Base-by-base conservation (phyloP, 441 rosid species). In the Caryocar brasiliense region DNA sequence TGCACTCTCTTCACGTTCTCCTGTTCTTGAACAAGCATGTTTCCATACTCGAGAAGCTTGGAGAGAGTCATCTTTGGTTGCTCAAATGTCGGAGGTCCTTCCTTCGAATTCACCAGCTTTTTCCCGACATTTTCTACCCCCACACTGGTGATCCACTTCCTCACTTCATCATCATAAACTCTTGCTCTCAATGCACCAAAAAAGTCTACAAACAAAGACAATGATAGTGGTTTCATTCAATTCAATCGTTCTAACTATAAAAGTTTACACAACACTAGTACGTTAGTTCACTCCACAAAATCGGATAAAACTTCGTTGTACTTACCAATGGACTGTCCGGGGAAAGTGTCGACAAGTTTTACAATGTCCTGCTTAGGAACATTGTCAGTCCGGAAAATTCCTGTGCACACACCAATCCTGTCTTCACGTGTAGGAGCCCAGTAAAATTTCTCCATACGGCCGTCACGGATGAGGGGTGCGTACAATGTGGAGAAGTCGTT, bases 361-460 rank as follows among this genome's bases (percentile, higher is more conserved):
- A 83, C 78, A 26, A 91, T 44, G 61, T 75, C 96, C 0, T 75
- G 76, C 0, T 12, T 33, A 0, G 72, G 50, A 38, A 91, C 53
- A 5, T 73, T 67, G 59, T 87, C 96, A 6, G 48, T 74, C 74
- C 61, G 74, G 78, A 91, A 91, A 37, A 91, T 91, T 25, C 96
- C 98, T 2, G 10, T 53, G 79, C 98, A 87, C 65, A 91, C 96
- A 41, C 98, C 98, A 40, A 91, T 77, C 21, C 98, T 74, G 66
- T 91, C 98, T 0, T 91, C 98, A 47, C 96, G 79, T 10, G 85
- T 87, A 0, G 98, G 96, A 1, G 98, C 96, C 98, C 96, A 92
- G 95, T 92, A 92, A 85, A 87, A 86, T 49, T 91, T 91, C 83
- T 84, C 95, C 95, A 86, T 91, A 58, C 96, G 92, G 17, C 96